phyloP scores from a whole-genome alignment of 441 rosid genomes.

The Heliophila coronopifolia region DNA sequence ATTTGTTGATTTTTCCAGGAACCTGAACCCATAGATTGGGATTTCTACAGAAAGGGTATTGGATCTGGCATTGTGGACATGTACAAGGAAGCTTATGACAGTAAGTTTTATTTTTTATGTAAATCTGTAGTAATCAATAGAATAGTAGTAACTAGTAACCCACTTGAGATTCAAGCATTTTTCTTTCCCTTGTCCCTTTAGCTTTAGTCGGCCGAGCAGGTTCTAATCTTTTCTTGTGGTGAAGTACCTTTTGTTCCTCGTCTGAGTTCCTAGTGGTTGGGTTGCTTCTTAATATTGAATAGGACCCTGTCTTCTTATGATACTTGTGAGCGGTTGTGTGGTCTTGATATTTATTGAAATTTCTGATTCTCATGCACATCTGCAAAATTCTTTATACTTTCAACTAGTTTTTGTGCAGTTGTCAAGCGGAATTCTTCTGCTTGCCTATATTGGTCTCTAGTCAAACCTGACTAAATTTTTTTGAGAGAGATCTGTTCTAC shows the following conservation, averaged over 20 bases:
- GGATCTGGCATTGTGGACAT: slow-evolving; percentile 85
- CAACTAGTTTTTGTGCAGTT: slow-evolving; percentile 3
- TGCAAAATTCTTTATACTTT: neutral
- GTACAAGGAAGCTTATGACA: slow-evolving; percentile 86
- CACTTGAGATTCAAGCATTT: too few species aligned
- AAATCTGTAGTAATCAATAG: too few species aligned
- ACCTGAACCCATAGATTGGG: slow-evolving; percentile 93
- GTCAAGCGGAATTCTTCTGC: neutral
- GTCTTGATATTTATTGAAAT: neutral
- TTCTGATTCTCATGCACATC: neutral
- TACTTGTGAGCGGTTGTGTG: neutral
- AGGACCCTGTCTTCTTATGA: neutral
- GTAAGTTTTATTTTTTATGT: slow-evolving; percentile 34
- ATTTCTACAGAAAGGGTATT: slow-evolving; percentile 65
- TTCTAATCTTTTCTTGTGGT: too few species aligned
- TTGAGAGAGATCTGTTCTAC: neutral
- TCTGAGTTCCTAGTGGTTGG: too few species aligned
- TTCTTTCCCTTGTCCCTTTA: too few species aligned
- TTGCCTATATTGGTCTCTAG: neutral
- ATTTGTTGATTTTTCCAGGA: slow-evolving; percentile 43
- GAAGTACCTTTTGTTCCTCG: too few species aligned
- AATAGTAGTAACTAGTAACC: too few species aligned
- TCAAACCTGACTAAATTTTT: neutral
- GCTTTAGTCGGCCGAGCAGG: too few species aligned
- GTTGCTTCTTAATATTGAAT: neutral